Base-by-base conservation (phyloP, 306 rosid genomes). In the Pyrus betulifolia region DNA sequence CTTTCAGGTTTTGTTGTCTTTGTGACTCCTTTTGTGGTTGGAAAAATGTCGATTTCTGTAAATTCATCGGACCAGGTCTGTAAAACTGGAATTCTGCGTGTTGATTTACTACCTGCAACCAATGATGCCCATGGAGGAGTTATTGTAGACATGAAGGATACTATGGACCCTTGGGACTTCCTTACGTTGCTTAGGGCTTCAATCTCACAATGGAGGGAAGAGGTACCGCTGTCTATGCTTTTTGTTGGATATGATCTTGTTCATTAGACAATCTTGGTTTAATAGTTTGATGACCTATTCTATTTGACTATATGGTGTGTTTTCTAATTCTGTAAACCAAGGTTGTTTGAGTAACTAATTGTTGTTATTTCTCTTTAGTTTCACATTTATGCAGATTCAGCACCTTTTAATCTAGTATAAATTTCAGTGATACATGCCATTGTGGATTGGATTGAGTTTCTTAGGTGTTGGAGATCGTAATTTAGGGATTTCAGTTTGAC, bases 41-140 rank as follows among this genome's bases (percentile, higher is more conserved):
- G 77, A 45, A 70, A 42, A 25, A 75, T 75, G 84, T 2, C 33
- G 15, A 61, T 11, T 74, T 57, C 74, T 2, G 61, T 31, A 3
- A 68, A 38, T 60, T 75, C 76, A 63, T 57, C 25, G 18, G 54
- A 42, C 17, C 60, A 10, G 40, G 72, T 70, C 62, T 22, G 57
- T 81, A 80, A 70, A 69, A 81, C 63, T 80, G 87, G 83, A 61
- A 58, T 40, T 71, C 88, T 84, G 74, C 81, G 79, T 38, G 77
- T 85, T 75, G 74, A 85, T 75, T 46, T 86, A 17, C 87, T 94
- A 70, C 57, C 81, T 55, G 89, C 88, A 25, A 81, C 71, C 23
- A 61, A 91, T 52, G 98, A 94, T 79, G 84, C 77, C 2, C 81
- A 87, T 58, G 93, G 90, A 52, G 98, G 98, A 25, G 86, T 94